Evolutionary conservation across 345 rosid species (phyloP), one percentile per base, ranked within the genome.

Genomic region (Eucalyptus globulus): DNA sequence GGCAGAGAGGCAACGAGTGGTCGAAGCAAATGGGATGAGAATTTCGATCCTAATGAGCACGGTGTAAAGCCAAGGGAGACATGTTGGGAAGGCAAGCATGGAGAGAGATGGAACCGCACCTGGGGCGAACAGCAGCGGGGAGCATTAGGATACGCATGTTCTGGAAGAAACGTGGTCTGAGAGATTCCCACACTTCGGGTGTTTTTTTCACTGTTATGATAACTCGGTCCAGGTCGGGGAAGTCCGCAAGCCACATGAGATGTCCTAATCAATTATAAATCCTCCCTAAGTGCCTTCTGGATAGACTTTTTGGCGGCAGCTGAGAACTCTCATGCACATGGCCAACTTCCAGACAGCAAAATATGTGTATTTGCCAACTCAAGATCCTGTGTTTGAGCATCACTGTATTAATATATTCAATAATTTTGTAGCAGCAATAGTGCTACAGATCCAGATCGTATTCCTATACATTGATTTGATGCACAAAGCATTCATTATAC

Each of bases 11-110:
- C 92, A 95, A 94, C n/a, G 93, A 95, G 56, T 96, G 99, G 97
- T 91, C 97, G 45, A 97, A 96, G 97, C 94, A 97, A 97, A 90
- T 96, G 99, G 99, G 99, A 97, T 72, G 99, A 97, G 89, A 92
- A 96, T 92, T 97, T 96, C 44, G 93, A 95, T 89, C 90, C 92
- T 37, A 94, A 94, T 47, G 93, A 93, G 24, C 94, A 93, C 12
- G 97, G 99, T 29, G 97, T 97, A 83, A 97, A 97, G 92, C 99
- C 95, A 91, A 99, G 99, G 34, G 98, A 97, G 93, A 93, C 96
- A 65, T 97, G 99, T 99, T 95, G 98, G 99, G 95, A 93, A 94
- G 99, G 98, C 27, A 93, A 94, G 90, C 90, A 93, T 14, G 96
- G 99, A 34, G 98, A 96, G 80, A 69, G 93, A 15, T 97, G 99